A percentile compares a stretch with the other conserved stretches of the same genome.
phyloP scores from a whole-genome alignment of 2,329 filamentous ascomycete species.

The Pyrenochaeta sp. region DNA sequence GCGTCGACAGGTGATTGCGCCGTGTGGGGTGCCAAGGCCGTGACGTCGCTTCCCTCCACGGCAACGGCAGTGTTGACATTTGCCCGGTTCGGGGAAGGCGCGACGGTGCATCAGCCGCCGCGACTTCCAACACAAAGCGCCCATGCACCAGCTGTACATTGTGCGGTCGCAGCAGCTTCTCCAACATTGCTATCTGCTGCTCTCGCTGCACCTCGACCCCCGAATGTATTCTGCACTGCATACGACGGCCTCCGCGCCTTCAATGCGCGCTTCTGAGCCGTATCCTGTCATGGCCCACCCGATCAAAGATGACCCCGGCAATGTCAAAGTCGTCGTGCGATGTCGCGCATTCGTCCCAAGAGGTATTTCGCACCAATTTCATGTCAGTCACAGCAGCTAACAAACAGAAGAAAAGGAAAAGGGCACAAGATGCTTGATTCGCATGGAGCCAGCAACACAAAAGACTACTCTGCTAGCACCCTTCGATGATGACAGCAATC shows the following conservation, averaged over 20 bases:
- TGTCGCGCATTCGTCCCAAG: constrained; percentile 57
- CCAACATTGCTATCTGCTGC: constrained; percentile 28
- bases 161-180: constrained; percentile 33
- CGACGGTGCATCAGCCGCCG: constrained; percentile 16
- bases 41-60: constrained; percentile 37
- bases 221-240: constrained; percentile 40
- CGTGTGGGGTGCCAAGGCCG: constrained; percentile 29
- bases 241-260: constrained; percentile 53
- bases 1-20: constrained; percentile 25
- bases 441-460: constrained; percentile 89
- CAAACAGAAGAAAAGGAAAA: constrained; percentile 74
- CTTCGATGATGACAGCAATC: constrained; percentile 59
- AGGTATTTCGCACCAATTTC: too few species aligned
- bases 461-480: constrained; percentile 82
- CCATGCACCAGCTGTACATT: constrained; percentile 44
- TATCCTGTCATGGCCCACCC: constrained; percentile 41
- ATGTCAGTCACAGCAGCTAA: too few species aligned
- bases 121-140: constrained; percentile 11
- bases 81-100: constrained; percentile 33
- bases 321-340: constrained; percentile 61
- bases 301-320: constrained; percentile 52
- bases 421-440: constrained; percentile 82
- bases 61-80: constrained; percentile 42
- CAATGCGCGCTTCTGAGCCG: constrained; percentile 52
- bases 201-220: constrained; percentile 35